These are phyloP conservation scores for Panus rudis DNA, from an alignment of 768 basidiomycete species.

Conservation along the genomic window DNA sequence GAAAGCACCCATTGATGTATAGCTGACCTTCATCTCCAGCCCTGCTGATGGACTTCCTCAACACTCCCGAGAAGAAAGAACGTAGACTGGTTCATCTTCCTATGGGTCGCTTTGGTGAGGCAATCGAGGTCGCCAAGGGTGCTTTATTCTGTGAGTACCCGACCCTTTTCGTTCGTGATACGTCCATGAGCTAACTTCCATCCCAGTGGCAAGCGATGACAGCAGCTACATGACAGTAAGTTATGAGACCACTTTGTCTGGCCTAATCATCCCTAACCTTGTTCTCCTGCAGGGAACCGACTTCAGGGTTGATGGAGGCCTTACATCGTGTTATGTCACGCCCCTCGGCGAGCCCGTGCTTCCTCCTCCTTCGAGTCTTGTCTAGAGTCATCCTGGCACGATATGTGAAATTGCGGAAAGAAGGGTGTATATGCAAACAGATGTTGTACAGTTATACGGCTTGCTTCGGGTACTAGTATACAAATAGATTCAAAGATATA, in stretches of 20 bases:
- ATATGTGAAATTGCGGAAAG: background rate
- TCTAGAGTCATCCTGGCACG: constrained; percentile 16
- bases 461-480: background rate
- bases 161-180: constrained; percentile 1
- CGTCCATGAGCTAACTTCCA: constrained; percentile 1
- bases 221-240: constrained; percentile 92
- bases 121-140: constrained; percentile 87
- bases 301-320: constrained; percentile 93
- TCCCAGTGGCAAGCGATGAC: constrained; percentile 82
- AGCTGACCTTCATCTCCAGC: constrained; percentile 36
- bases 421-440: background rate
- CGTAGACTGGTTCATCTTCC: constrained; percentile 87
- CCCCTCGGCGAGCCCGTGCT: constrained; percentile 70
- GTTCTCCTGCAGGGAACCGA: constrained; percentile 60
- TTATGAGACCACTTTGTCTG: constrained; percentile 11
- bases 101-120: constrained; percentile 97
- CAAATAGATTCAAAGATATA: background rate
- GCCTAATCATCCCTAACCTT: background rate
- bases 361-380: constrained; percentile 63
- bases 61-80: constrained; percentile 92
- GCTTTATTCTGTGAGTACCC: constrained; percentile 82
- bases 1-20: background rate
- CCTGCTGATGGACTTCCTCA: constrained; percentile 95
- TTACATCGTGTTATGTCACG: constrained; percentile 90
- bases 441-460: background rate